phyloP scores from a whole-genome alignment of 1,139 yeast genomes.

The Lizanozyma gosingica region DNA sequence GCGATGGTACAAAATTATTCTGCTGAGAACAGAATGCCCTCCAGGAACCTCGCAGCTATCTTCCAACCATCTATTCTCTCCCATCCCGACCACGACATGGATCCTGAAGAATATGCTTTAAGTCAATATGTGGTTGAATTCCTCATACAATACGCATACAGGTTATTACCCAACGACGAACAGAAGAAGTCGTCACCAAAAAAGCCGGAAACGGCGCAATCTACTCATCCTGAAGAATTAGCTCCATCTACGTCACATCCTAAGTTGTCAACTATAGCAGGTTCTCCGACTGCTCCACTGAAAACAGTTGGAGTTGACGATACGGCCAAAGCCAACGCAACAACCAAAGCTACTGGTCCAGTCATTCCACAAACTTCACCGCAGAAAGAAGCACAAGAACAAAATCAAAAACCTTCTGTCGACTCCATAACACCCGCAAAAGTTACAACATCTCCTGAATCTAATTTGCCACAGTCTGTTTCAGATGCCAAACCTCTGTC shows the following conservation, averaged over 20 bases:
- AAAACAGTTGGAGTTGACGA: neutral
- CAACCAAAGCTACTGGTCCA: constrained; percentile 13
- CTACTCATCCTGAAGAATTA: constrained; percentile 1
- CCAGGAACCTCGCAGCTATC: constrained; percentile 87
- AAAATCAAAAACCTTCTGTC: neutral
- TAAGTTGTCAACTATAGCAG: constrained; percentile 1
- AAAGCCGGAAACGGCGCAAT: constrained; percentile 2
- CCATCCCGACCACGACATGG: constrained; percentile 87
- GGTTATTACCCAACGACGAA: constrained; percentile 48
- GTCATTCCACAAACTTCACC: neutral
- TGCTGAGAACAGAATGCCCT: constrained; percentile 79
- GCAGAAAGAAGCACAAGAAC: neutral
- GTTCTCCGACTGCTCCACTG: neutral
- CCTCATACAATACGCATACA: constrained; percentile 77
- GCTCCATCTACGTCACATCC: constrained; percentile 2
- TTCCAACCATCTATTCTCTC: constrained; percentile 92
- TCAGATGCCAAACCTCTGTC: neutral
- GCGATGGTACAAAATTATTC: constrained; percentile 80
- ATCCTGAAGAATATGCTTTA: constrained; percentile 83
- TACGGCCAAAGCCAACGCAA: constrained; percentile 9
- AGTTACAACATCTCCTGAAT: neutral
- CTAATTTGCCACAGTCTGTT: neutral
- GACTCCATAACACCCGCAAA: neutral
- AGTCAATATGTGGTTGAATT: constrained; percentile 86
- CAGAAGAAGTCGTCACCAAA: constrained; percentile 1